Evolutionary conservation across 176 grass and related monocot species (phyloP).

Genomic region (Ensete ventricosum): DNA sequence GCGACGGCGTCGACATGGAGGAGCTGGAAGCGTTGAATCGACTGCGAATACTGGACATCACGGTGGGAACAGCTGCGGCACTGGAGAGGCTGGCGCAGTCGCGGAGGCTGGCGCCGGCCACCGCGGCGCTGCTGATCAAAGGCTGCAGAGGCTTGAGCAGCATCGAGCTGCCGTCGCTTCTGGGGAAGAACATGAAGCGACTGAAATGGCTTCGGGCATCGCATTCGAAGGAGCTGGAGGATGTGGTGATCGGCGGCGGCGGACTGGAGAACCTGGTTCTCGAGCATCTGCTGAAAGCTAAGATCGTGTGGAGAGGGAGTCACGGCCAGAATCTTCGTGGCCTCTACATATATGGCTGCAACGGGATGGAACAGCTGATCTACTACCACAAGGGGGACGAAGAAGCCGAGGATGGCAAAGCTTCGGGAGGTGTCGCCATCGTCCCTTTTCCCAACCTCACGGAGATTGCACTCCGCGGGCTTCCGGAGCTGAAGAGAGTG

Average conservation of each 20-base stretch:
- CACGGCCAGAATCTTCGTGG: constrained; percentile 43
- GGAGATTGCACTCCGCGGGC: constrained; percentile 45
- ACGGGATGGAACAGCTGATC: constrained; percentile 57
- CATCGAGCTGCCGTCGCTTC: constrained; percentile 45
- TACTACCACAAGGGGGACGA: constrained; percentile 27
- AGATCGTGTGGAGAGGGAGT: constrained; percentile 56
- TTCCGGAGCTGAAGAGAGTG: constrained; percentile 39
- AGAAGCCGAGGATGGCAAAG: constrained; percentile 2
- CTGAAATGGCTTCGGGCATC: constrained; percentile 66
- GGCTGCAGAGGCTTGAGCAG: constrained; percentile 41
- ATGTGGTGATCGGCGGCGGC: constrained; percentile 48
- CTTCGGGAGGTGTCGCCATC: constrained; percentile 12
- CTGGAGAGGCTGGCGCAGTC: constrained; percentile 46
- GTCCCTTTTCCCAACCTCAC: constrained; percentile 67
- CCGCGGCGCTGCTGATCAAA: constrained; percentile 58
- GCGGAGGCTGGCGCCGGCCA: constrained; percentile 45
- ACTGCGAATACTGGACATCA: constrained; percentile 63
- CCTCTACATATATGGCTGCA: constrained; percentile 58
- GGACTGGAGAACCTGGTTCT: constrained; percentile 58
- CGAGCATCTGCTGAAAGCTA: constrained; percentile 55
- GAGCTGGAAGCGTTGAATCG: constrained; percentile 66
- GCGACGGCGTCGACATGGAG: constrained; percentile 60
- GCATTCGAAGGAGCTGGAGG: constrained; percentile 40
- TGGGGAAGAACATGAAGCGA: constrained; percentile 61
- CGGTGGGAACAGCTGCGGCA: constrained; percentile 42